Percentiles rank a stretch among this genome's conserved stretches.
phyloP scores from a whole-genome alignment of 176 grass and related monocot species.

The Carex cristatella region DNA sequence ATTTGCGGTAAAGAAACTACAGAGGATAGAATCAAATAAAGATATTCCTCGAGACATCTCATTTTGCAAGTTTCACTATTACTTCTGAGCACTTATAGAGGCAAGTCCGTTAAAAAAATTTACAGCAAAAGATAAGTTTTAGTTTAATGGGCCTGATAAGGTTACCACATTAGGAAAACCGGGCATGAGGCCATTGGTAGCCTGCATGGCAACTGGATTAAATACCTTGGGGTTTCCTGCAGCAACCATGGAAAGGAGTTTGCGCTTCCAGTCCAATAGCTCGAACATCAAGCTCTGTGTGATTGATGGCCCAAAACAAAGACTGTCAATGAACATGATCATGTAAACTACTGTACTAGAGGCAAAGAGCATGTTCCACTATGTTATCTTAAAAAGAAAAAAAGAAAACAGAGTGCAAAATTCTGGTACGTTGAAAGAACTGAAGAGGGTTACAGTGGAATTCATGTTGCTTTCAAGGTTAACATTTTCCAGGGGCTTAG shows the following conservation, averaged over 20 bases:
- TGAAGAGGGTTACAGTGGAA: too few species aligned
- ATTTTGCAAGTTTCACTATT: neutral
- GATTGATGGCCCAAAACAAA: constrained; percentile 21
- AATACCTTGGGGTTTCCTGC: constrained; percentile 36
- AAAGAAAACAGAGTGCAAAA: too few species aligned
- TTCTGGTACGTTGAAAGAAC: too few species aligned
- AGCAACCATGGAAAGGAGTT: constrained; percentile 69
- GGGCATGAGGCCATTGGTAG: constrained; percentile 44
- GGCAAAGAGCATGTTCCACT: neutral
- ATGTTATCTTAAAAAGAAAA: too few species aligned
- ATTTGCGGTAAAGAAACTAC: neutral
- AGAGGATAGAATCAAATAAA: neutral
- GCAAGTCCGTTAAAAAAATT: neutral
- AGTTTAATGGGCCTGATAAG: neutral
- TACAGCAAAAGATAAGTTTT: neutral
- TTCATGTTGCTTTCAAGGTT: neutral
- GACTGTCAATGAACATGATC: neutral
- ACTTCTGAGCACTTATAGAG: neutral
- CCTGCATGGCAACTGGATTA: constrained; percentile 39
- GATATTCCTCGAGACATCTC: neutral
- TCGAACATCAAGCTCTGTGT: constrained; percentile 63
- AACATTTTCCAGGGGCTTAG: neutral
- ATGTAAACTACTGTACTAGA: neutral
- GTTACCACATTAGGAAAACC: constrained; percentile 51
- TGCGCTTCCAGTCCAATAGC: constrained; percentile 75